Conservation (phyloP, 495 filamentous ascomycete species). For the Aspergillus asperescens region DNA sequence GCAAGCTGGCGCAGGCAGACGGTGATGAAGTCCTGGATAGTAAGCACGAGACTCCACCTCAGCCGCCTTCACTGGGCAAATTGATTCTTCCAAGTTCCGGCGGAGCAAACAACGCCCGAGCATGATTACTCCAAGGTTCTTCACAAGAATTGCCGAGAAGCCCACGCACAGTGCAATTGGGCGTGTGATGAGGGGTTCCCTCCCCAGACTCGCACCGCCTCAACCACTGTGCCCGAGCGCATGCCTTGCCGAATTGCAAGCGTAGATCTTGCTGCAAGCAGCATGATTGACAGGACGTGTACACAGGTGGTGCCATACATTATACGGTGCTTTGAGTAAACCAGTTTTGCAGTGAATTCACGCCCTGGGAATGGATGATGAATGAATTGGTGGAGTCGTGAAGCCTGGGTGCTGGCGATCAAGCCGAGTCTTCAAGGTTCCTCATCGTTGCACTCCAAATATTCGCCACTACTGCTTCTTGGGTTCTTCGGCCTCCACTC, state of each 20-base stretch:
- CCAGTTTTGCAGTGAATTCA: too few species aligned
- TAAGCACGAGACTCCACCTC: too few species aligned
- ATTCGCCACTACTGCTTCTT: too few species aligned
- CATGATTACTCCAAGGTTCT: background rate
- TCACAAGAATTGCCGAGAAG: slow-evolving; percentile 2
- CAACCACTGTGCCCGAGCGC: background rate
- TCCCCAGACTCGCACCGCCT: slow-evolving; percentile 4
- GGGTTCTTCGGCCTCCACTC: background rate
- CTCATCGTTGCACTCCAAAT: too few species aligned
- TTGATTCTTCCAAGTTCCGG: too few species aligned
- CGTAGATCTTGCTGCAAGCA: background rate
- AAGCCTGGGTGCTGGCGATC: background rate
- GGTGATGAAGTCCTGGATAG: too few species aligned
- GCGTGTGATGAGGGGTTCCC: slow-evolving; percentile 1
- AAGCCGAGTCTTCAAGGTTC: background rate
- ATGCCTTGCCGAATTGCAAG: background rate
- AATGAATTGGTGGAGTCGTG: background rate
- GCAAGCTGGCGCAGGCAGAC: too few species aligned
- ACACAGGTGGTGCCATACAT: background rate
- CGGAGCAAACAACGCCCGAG: too few species aligned
- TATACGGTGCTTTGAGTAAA: too few species aligned
- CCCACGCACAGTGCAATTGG: slow-evolving; percentile 2
- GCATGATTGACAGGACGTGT: too few species aligned
- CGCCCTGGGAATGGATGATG: background rate
- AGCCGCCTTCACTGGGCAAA: too few species aligned